Conservation (phyloP, 1,139 yeast species). For the Geotrichum restrictum region DNA sequence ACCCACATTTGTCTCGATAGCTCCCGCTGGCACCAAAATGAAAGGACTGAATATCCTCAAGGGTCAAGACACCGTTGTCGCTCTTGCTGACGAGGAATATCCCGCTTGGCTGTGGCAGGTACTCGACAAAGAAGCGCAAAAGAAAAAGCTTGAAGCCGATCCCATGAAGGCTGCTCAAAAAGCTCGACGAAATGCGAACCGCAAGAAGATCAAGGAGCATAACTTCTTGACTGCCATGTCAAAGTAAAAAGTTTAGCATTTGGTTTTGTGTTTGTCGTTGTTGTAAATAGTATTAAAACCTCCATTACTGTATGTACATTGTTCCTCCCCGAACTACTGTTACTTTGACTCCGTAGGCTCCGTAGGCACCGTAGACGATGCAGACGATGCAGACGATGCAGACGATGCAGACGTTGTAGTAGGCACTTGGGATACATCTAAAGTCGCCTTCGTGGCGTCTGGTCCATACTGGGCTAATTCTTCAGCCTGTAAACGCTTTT, state of each 20-base stretch:
- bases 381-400: too few relatives aligned
- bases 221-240: constrained; percentile 53
- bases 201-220: constrained; percentile 66
- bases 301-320: constrained; percentile 4
- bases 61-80: constrained; percentile 83
- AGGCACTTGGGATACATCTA: neutral
- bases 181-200: constrained; percentile 62
- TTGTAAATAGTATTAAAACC: constrained; percentile 2
- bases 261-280: neutral
- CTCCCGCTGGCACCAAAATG: constrained; percentile 73
- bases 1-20: constrained; percentile 24
- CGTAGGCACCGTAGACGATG: neutral
- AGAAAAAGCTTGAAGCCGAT: constrained; percentile 53
- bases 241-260: constrained; percentile 22
- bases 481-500: neutral
- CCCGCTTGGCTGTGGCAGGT: constrained; percentile 96
- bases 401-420: neutral
- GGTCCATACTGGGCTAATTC: neutral
- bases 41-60: constrained; percentile 71
- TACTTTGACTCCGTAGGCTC: neutral
- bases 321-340: too few relatives aligned
- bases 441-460: too few relatives aligned
- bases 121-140: constrained; percentile 58
- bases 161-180: constrained; percentile 66
- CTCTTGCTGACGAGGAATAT: constrained; percentile 79